phyloP scores from a whole-genome alignment of 495 filamentous ascomycete species.

The Geopyxis carbonaria region DNA sequence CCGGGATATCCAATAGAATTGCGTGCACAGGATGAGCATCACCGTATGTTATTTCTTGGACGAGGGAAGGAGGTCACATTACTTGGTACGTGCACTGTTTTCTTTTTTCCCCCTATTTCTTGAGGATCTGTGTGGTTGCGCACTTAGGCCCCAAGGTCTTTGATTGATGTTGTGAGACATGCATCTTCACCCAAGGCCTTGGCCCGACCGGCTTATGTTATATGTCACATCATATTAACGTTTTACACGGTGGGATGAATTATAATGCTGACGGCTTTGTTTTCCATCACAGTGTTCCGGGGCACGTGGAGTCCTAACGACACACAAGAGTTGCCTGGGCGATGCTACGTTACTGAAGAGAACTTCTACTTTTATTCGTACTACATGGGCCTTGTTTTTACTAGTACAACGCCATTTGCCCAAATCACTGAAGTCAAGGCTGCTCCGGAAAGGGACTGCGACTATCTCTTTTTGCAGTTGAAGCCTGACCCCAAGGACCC shows the following conservation, averaged over 20 bases:
- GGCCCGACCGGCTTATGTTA: too few species aligned
- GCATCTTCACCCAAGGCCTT: too few species aligned
- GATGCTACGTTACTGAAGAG: slow-evolving; percentile 70
- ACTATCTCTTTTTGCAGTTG: slow-evolving; percentile 81
- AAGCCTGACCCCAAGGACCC: slow-evolving; percentile 33
- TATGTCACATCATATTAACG: too few species aligned
- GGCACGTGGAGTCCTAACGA: slow-evolving; percentile 61
- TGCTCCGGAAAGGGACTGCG: slow-evolving; percentile 74
- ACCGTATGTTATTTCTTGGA: slow-evolving; percentile 73
- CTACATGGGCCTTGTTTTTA: slow-evolving; percentile 78
- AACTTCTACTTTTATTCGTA: slow-evolving; percentile 93
- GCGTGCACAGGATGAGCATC: slow-evolving; percentile 79
- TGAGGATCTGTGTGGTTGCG: too few species aligned
- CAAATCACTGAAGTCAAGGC: slow-evolving; percentile 75
- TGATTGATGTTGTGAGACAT: too few species aligned
- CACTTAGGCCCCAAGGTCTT: too few species aligned
- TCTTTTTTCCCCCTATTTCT: not conserved
- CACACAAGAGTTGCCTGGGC: slow-evolving; percentile 65
- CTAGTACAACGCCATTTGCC: slow-evolving; percentile 53
- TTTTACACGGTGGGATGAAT: too few species aligned
- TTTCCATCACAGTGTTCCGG: slow-evolving; percentile 37
- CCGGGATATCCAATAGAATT: slow-evolving; percentile 67
- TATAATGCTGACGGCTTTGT: too few species aligned
- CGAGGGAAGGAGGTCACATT: slow-evolving; percentile 57
- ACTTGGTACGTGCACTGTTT: slow-evolving; percentile 26